Base-by-base conservation (phyloP, 352 stramenopile genomes). In the Phytophthora pseudosyringae region DNA sequence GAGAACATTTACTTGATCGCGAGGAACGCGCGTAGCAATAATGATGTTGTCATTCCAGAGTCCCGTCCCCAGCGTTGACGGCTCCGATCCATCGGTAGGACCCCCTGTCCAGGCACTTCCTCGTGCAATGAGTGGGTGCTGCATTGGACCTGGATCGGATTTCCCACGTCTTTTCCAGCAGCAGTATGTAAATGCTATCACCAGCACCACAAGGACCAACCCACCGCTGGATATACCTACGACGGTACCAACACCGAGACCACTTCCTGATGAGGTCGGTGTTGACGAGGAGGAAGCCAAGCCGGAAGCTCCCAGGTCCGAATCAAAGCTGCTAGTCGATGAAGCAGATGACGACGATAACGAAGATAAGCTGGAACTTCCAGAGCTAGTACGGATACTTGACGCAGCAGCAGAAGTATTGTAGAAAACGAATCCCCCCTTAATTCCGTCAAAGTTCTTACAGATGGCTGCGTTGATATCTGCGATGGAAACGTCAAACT, bases 11-110 rank as follows among this genome's bases (percentile, higher is more conserved):
- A 61, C 15, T 45, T 53, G 31, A 10, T 61, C 53, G 3, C 53
- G 53, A 44, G 53, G 53, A 29, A 61, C 41, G 8, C 53, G 53
- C 45, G 53, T 54, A 12, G 43, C 43, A 16, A 62, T 54, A 25
- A 62, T 62, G 11, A 12, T 1, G 25, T 32, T 46, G 33, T 62
- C 54, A n/a, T 62, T 62, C 43, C 54, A 62, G 8, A 62, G 43
- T 5, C 54, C 32, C 6, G 7, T 1, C 18, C 32, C 41, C 4
- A 62, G n/a, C 9, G 31, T 61, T 5, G 40, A 53, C 6, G 18
- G 29, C 16, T 61, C 53, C 2, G 55, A 47, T 8, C 26, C 44
- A 31, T 35, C 43, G 11, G 56, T 64, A 3, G 26, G 3, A 1
- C 35, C 36, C 13, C 44, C 33, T 8, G 45, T 45, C 33, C 26